Conservation (phyloP, 148 eudicot species). For the Polygonum aviculare region DNA sequence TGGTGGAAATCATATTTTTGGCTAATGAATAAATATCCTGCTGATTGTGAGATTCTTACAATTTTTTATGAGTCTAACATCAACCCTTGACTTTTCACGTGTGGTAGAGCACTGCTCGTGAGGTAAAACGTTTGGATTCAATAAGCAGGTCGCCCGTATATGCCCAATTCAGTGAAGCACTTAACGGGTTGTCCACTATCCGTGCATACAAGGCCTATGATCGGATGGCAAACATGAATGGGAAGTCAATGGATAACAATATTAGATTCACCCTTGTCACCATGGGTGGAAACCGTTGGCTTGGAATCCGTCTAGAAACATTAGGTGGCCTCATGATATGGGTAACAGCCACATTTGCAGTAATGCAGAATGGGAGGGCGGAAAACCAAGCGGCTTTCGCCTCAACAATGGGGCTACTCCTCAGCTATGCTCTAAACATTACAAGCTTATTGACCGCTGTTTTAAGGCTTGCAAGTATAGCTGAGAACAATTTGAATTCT, state of each 20-base stretch:
- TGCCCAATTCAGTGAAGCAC: conserved; percentile 91
- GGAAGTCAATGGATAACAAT: conserved; percentile 85
- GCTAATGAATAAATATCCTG: no score
- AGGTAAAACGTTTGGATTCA: conserved; percentile 88
- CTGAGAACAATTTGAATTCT: conserved; percentile 83
- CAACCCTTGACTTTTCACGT: neutral
- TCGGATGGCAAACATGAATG: conserved; percentile 73
- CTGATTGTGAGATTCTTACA: no score
- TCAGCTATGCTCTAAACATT: conserved; percentile 82
- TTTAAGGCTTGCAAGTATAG: conserved; percentile 80
- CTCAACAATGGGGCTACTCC: conserved; percentile 87
- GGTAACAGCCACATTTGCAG: conserved; percentile 94
- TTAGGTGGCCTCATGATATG: conserved; percentile 93
- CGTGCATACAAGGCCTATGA: conserved; percentile 94
- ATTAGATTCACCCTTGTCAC: conserved; percentile 75
- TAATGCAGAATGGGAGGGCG: conserved; percentile 87
- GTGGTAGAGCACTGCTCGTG: conserved; percentile 87
- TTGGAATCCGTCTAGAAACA: conserved; percentile 82
- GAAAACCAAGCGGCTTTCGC: conserved; percentile 91
- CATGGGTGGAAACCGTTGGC: conserved; percentile 97
- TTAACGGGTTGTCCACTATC: conserved; percentile 78
- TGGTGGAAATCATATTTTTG: no score
- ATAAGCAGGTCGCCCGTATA: conserved; percentile 80
- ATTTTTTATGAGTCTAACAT: neutral
- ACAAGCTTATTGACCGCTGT: conserved; percentile 74